phyloP scores from a whole-genome alignment of 2,329 filamentous ascomycete species.

The Fusarium papillatum region DNA sequence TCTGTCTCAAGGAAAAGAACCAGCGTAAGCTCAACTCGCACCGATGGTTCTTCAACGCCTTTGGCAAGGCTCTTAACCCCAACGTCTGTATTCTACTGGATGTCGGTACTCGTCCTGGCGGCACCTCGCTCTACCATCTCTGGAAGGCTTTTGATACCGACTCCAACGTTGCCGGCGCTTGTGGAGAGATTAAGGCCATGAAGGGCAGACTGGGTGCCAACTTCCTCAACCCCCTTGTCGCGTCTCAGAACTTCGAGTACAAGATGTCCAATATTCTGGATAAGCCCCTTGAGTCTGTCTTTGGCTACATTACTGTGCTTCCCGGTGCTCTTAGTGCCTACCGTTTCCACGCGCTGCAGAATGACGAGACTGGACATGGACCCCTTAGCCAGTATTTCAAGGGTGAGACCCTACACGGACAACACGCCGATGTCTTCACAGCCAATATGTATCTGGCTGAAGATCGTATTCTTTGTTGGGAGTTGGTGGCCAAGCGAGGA shows the following conservation, averaged over 20 bases:
- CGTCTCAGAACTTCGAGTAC: conserved; percentile 99
- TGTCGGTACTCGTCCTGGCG: conserved; percentile 92
- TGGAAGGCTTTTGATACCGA: conserved; percentile 99
- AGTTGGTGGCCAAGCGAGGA: conserved; percentile 93
- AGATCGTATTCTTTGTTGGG: conserved; percentile 93
- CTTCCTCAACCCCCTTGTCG: conserved; percentile 92
- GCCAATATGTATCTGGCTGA: conserved; percentile 97
- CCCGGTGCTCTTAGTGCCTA: conserved; percentile 97
- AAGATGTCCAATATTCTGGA: conserved; percentile 99
- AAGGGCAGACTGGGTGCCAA: conserved; percentile 88
- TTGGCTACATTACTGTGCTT: conserved; percentile 97
- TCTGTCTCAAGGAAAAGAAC: conserved; percentile 98
- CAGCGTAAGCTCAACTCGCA: conserved; percentile 98
- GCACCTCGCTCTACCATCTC: conserved; percentile 94
- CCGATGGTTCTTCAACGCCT: conserved; percentile 99
- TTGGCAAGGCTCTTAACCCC: conserved; percentile 91
- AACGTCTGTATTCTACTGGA: conserved; percentile 98
- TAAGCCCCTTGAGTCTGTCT: conserved; percentile 96
- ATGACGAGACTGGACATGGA: conserved; percentile 95
- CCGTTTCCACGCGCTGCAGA: conserved; percentile 94
- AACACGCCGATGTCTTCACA: conserved; percentile 97
- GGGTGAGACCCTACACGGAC: conserved; percentile 95
- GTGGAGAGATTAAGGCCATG: conserved; percentile 97
- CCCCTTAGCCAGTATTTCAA: conserved; percentile 99
- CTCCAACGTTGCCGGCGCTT: conserved; percentile 96